Base-by-base conservation (phyloP, 1,284 basidiomycete genomes). In the Papiliotrema flavescens region DNA sequence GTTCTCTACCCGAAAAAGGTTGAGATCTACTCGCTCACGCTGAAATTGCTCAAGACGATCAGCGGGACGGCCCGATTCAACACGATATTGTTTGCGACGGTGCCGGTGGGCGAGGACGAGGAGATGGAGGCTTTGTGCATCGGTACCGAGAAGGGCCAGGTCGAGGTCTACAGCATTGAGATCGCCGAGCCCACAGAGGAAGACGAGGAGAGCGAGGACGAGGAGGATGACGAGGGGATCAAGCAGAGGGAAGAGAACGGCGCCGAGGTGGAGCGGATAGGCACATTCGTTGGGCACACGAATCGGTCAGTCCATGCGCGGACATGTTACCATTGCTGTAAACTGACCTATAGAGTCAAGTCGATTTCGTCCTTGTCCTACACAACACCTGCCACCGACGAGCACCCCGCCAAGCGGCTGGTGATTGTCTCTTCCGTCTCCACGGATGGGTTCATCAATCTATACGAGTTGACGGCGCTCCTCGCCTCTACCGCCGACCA, bases 111-210 rank as follows among this genome's bases (percentile, higher is more conserved):
- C 19, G 50, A 79, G 2, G 76, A 80, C 35, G 81, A 80, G 2
- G 80, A 61, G 13, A 47, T 49, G 22, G 63, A 76, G 65, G 71
- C 92, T 26, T 77, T 95, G 7, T 80, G 92, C 36, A 87, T 86
- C 9, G 89, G 84, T 1, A 90, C 87, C 1, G 92, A 97, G 74
- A 90, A 95, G 71, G 90, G 87, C 62, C 86, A 86, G 59, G 78
- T 90, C 1, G 82, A 89, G 1, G 78, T 91, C 15, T 94, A 92
- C 76, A 78, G 80, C 37, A 61, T 64, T 2, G 65, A 66, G 19
- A 60, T 64, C 6, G 61, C 57, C 15, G 60, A 65, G 7, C 55
- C 53, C 2, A 60, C 66, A 22, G 61, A 60, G 1, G 65, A 66
- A 9, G 65, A 65, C 2, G 56, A 57, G 5, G 60, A 58, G 23